Conservation (phyloP, 2,329 filamentous ascomycete species). For the Teratosphaeria viscida region DNA sequence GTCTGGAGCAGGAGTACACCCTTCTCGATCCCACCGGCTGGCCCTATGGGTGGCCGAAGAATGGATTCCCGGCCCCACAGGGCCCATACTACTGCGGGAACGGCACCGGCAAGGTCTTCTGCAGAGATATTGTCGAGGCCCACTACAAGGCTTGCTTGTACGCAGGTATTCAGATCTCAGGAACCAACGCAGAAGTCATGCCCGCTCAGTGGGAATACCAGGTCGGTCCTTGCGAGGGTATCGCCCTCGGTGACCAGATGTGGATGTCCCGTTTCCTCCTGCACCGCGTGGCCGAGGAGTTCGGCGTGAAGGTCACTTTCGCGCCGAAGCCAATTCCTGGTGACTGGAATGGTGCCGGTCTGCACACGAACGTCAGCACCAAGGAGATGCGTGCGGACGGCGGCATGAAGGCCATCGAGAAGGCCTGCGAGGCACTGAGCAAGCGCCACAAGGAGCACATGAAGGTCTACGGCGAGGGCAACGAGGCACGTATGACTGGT, state of each 20-base stretch:
- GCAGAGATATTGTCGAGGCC: constrained; percentile 93
- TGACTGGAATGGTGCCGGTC: constrained; percentile 93
- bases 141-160: constrained; percentile 88
- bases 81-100: constrained; percentile 98
- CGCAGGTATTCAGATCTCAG: constrained; percentile 84
- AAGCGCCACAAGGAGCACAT: constrained; percentile 50
- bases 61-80: constrained; percentile 83
- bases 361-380: constrained; percentile 90
- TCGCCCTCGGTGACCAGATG: constrained; percentile 88
- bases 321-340: constrained; percentile 91
- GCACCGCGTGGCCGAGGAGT: constrained; percentile 87
- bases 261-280: constrained; percentile 89
- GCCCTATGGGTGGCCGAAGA: constrained; percentile 85
- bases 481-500: constrained; percentile 87
- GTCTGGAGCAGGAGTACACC: constrained; percentile 96
- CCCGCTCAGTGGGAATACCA: constrained; percentile 98
- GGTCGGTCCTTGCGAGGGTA: constrained; percentile 80
- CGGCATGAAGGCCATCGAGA: constrained; percentile 90
- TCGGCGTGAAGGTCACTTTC: constrained; percentile 90
- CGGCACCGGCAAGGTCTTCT: constrained; percentile 91
- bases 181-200: constrained; percentile 99
- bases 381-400: constrained; percentile 80
- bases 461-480: constrained; percentile 89
- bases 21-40: constrained; percentile 75
- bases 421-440: constrained; percentile 51